phyloP scores from a whole-genome alignment of 2,329 filamentous ascomycete genomes.

The Chaetothyriales sp. region DNA sequence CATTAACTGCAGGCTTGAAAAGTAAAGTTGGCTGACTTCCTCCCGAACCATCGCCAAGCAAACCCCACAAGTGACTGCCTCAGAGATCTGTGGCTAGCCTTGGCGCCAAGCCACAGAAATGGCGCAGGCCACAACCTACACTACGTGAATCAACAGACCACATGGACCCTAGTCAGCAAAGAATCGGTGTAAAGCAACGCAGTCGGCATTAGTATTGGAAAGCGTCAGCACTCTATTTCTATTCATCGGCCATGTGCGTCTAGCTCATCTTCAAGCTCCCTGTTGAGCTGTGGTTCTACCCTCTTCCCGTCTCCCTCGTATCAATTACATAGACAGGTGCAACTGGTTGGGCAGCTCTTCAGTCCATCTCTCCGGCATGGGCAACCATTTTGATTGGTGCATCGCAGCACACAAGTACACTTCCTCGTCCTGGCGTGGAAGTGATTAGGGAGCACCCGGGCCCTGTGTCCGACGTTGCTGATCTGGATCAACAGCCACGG shows the following conservation, averaged over 20 bases:
- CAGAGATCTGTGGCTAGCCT: not conserved
- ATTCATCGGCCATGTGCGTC: not conserved
- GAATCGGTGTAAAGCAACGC: not conserved
- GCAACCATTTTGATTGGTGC: not conserved
- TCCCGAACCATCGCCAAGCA: not conserved
- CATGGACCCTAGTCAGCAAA: not conserved
- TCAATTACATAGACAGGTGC: slow-evolving; percentile 11
- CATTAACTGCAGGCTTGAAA: not conserved
- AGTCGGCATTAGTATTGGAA: no score
- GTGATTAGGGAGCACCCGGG: not conserved
- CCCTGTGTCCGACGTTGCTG: not conserved
- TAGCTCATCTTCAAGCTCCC: not conserved
- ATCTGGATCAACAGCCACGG: not conserved
- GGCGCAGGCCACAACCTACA: not conserved
- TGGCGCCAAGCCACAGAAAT: not conserved
- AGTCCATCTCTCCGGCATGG: not conserved
- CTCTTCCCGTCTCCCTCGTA: not conserved
- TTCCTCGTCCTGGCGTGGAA: not conserved
- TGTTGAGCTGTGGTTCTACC: not conserved
- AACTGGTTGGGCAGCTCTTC: slow-evolving; percentile 6
- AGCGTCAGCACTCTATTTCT: not conserved
- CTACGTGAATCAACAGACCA: not conserved
- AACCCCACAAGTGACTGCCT: not conserved
- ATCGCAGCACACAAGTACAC: not conserved
- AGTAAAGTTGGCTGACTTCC: not conserved